These are phyloP conservation scores for Populus pruinosa DNA, from an alignment of 345 rosid species.

Conservation along the genomic window DNA sequence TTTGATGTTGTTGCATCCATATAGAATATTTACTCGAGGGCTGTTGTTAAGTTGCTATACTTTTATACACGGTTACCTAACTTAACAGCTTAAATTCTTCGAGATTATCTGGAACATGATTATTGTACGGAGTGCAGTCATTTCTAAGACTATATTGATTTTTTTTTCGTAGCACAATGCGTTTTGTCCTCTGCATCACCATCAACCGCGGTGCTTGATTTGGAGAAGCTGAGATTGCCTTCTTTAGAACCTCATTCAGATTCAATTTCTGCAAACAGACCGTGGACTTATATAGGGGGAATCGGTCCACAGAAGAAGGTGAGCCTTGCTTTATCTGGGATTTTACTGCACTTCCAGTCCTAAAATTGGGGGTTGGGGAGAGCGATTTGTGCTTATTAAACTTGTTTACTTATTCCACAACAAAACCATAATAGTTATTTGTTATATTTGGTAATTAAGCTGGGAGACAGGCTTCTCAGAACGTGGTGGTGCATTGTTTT, in stretches of 20 bases:
- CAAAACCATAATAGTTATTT: too few relatives aligned
- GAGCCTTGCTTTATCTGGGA: constrained; percentile 7
- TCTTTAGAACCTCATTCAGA: constrained; percentile 56
- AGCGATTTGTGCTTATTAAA: too few relatives aligned
- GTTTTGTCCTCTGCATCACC: constrained; percentile 59
- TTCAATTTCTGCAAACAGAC: constrained; percentile 43
- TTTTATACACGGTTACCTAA: not conserved
- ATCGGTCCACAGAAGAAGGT: constrained; percentile 64
- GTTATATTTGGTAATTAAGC: too few relatives aligned
- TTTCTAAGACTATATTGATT: constrained; percentile 1
- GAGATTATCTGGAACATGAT: not conserved
- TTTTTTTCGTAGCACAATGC: constrained; percentile 59
- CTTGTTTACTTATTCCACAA: too few relatives aligned
- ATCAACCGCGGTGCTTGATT: constrained; percentile 51
- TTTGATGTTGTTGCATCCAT: constrained; percentile 1
- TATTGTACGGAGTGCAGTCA: not conserved
- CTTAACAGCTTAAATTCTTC: not conserved
- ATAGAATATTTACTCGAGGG: not conserved
- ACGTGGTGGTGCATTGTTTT: not conserved
- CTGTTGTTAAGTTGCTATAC: not conserved
- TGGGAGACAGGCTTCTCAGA: too few relatives aligned
- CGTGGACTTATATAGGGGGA: constrained; percentile 60
- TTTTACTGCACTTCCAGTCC: not conserved
- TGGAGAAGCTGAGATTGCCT: constrained; percentile 75
- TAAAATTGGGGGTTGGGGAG: not conserved